Evolutionary conservation across 495 filamentous ascomycete species (phyloP).

Genomic region (Tuber borchii): DNA sequence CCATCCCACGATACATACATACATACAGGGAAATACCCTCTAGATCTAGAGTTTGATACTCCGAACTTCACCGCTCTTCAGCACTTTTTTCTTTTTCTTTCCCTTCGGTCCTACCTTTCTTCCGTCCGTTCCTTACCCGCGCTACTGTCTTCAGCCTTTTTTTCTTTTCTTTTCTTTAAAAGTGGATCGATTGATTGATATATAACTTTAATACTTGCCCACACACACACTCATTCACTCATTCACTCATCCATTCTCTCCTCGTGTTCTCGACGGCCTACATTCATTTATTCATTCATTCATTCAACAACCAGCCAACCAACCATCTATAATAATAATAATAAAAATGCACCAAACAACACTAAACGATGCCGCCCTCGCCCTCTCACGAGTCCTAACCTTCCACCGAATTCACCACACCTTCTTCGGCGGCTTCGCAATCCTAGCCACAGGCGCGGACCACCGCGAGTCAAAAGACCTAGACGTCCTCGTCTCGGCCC

Average conservation of each 20-base stretch:
- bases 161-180: too few species aligned
- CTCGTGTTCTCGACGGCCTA: too few species aligned
- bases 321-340: not conserved
- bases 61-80: constrained; percentile 3
- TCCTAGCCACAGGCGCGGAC: constrained; percentile 34
- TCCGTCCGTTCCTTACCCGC: not conserved
- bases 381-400: constrained; percentile 40
- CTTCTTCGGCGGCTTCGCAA: constrained; percentile 43
- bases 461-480: constrained; percentile 43
- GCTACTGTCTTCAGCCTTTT: not conserved
- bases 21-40: not conserved
- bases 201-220: not conserved
- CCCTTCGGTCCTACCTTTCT: not conserved
- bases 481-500: constrained; percentile 40
- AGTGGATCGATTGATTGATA: not conserved
- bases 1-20: not conserved
- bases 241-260: not conserved
- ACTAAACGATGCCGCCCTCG: constrained; percentile 39
- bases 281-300: not conserved
- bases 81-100: not conserved
- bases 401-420: constrained; percentile 41
- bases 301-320: not conserved
- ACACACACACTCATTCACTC: not conserved
- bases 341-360: constrained; percentile 39
- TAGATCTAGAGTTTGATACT: constrained; percentile 1